Percentiles rank a stretch among this genome's conserved stretches.
Conservation (phyloP, 1,284 basidiomycete species). For the Gomphus sp. region DNA sequence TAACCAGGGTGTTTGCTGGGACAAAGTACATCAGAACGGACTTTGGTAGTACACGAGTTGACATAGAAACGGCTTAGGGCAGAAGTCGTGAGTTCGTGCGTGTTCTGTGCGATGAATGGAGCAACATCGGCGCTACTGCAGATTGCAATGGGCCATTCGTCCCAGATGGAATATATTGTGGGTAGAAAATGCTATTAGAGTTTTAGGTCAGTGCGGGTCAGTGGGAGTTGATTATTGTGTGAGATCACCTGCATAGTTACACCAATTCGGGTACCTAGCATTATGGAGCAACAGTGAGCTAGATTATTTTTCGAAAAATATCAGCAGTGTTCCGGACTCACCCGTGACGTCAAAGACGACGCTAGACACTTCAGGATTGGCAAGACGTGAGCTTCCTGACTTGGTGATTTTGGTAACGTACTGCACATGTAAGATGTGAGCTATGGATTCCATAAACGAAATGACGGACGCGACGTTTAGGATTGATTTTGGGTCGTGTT, state of each 20-base stretch:
- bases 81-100: not conserved
- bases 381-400: constrained; percentile 28
- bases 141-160: constrained; percentile 58
- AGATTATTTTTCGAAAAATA: not conserved
- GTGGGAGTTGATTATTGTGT: constrained; percentile 2
- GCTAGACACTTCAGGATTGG: constrained; percentile 57
- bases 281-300: constrained; percentile 6
- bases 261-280: constrained; percentile 46
- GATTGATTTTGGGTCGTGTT: not conserved
- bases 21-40: constrained; percentile 14
- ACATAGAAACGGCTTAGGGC: constrained; percentile 41
- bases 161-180: constrained; percentile 56
- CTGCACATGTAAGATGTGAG: constrained; percentile 24
- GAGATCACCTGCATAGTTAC: constrained; percentile 49
- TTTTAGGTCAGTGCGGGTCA: constrained; percentile 6
- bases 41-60: constrained; percentile 75
- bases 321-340: constrained; percentile 19
- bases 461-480: not conserved
- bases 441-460: not conserved
- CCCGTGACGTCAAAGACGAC: constrained; percentile 57
- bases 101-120: not conserved
- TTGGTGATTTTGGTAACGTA: constrained; percentile 56
- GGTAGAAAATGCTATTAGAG: constrained; percentile 49
- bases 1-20: not conserved
- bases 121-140: constrained; percentile 33